Evolutionary conservation across 1,284 basidiomycete species (phyloP).

Genomic region (Cutaneotrichosporon sp.): DNA sequence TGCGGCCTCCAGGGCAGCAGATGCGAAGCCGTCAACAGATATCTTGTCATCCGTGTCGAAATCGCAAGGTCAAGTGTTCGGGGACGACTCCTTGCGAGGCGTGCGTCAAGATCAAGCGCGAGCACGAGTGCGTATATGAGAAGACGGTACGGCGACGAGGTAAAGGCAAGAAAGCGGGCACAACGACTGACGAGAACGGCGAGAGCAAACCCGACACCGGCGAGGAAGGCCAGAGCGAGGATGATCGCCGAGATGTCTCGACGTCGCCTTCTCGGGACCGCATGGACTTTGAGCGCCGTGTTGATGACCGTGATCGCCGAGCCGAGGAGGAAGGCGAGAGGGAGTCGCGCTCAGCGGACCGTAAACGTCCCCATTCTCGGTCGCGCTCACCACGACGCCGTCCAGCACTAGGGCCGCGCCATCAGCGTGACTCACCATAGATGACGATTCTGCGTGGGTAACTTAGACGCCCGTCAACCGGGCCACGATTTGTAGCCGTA

Average conservation of each 20-base stretch:
- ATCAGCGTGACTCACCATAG: background rate
- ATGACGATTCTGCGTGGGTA: background rate
- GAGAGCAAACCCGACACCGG: background rate
- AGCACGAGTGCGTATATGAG: conserved; percentile 42
- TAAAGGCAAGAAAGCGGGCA: conserved; percentile 30
- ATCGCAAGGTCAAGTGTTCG: conserved; percentile 45
- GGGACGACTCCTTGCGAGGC: conserved; percentile 40
- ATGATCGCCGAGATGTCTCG: background rate
- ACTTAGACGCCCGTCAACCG: background rate
- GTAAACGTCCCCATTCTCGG: background rate
- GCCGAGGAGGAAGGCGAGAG: background rate
- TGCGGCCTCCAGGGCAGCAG: conserved; percentile 4
- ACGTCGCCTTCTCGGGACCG: background rate
- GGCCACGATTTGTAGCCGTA: background rate
- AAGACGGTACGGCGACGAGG: conserved; percentile 38
- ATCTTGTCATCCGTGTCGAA: conserved; percentile 43
- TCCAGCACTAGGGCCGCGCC: background rate
- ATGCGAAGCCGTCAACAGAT: conserved; percentile 37
- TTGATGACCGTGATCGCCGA: background rate
- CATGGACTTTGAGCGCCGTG: background rate
- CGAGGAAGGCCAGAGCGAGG: background rate
- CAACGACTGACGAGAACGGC: background rate
- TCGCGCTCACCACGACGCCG: background rate
- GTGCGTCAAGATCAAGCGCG: conserved; percentile 34
- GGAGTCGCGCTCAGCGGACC: background rate